These are phyloP conservation scores for Alternaria gansuensis DNA, from an alignment of 2,329 filamentous ascomycete species.

Conservation along the genomic window DNA sequence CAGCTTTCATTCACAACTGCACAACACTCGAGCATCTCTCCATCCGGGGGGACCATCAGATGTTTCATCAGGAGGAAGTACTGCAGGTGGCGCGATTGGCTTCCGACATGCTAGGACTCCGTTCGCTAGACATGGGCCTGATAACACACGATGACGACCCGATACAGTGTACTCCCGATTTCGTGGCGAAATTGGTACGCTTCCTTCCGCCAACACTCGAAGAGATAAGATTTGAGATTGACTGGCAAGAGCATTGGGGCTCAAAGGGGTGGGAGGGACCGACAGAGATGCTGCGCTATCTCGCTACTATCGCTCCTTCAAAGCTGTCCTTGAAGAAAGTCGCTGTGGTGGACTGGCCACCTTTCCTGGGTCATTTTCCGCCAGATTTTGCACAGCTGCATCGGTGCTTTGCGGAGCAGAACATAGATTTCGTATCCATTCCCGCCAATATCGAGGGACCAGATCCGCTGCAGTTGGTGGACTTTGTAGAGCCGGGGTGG, in stretches of 20 bases:
- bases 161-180: slow-evolving; percentile 1
- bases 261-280: slow-evolving; percentile 18
- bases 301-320: slow-evolving; percentile 10
- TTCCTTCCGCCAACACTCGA: slow-evolving; percentile 13
- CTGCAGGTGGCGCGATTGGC: slow-evolving; percentile 15
- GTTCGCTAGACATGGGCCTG: slow-evolving; percentile 18
- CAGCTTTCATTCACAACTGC: neutral
- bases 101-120: slow-evolving; percentile 6
- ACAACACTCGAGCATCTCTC: slow-evolving; percentile 11
- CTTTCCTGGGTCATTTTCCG: slow-evolving; percentile 12
- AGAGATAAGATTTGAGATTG: slow-evolving; percentile 17
- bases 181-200: slow-evolving; percentile 6
- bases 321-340: slow-evolving; percentile 11
- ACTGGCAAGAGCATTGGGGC: slow-evolving; percentile 20
- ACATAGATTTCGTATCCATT: slow-evolving; percentile 12
- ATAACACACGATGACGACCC: slow-evolving; percentile 15
- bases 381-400: slow-evolving; percentile 15
- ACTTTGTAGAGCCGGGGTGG: slow-evolving; percentile 17
- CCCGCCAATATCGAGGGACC: slow-evolving; percentile 11
- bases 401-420: slow-evolving; percentile 8
- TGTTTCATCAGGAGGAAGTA: slow-evolving; percentile 12
- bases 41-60: slow-evolving; percentile 13
- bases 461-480: slow-evolving; percentile 12
- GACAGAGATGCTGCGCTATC: slow-evolving; percentile 13
- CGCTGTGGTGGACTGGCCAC: slow-evolving; percentile 16